Percentiles rank a stretch among this genome's conserved stretches.
These are phyloP conservation scores for Boletus rubropictus DNA, from an alignment of 768 basidiomycete genomes.

Conservation along the genomic window DNA sequence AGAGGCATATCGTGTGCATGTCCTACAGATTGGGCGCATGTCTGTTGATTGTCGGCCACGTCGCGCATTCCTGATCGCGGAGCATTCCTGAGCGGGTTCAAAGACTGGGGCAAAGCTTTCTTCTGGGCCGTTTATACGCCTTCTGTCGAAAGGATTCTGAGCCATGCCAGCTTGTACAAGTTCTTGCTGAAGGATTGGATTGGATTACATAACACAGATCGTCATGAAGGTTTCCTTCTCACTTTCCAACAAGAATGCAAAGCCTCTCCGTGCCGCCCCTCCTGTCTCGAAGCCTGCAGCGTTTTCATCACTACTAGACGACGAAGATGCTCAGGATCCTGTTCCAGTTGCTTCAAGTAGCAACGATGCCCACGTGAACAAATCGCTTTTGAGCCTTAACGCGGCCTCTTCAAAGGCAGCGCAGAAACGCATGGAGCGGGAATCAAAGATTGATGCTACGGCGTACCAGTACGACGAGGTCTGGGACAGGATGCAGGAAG, in stretches of 20 bases:
- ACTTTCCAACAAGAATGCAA: slow-evolving; percentile 48
- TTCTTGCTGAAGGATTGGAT: background rate
- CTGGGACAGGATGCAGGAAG: slow-evolving; percentile 92
- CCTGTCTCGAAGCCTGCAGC: slow-evolving; percentile 55
- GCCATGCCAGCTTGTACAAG: slow-evolving; percentile 34
- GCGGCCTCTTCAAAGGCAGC: slow-evolving; percentile 55
- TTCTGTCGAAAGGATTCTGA: slow-evolving; percentile 68
- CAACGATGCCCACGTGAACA: slow-evolving; percentile 42
- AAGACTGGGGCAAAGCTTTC: slow-evolving; percentile 67
- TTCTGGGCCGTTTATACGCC: slow-evolving; percentile 89
- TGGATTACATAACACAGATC: slow-evolving; percentile 18
- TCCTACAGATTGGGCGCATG: slow-evolving; percentile 83
- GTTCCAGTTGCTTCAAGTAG: slow-evolving; percentile 41
- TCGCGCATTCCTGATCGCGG: slow-evolving; percentile 30
- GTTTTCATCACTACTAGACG: slow-evolving; percentile 57
- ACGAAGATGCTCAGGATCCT: slow-evolving; percentile 53
- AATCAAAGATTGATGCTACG: slow-evolving; percentile 70
- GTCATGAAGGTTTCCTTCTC: slow-evolving; percentile 90
- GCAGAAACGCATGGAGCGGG: slow-evolving; percentile 72
- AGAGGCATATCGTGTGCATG: background rate
- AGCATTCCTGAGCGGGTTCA: slow-evolving; percentile 31
- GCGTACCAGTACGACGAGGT: slow-evolving; percentile 96
- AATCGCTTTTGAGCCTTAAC: slow-evolving; percentile 53
- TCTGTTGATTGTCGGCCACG: slow-evolving; percentile 51
- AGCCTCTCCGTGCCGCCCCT: slow-evolving; percentile 48